Evolutionary conservation across 2,329 filamentous ascomycete species (phyloP), one percentile per base, ranked within the genome.

Genomic region (Xylaria arbuscula): DNA sequence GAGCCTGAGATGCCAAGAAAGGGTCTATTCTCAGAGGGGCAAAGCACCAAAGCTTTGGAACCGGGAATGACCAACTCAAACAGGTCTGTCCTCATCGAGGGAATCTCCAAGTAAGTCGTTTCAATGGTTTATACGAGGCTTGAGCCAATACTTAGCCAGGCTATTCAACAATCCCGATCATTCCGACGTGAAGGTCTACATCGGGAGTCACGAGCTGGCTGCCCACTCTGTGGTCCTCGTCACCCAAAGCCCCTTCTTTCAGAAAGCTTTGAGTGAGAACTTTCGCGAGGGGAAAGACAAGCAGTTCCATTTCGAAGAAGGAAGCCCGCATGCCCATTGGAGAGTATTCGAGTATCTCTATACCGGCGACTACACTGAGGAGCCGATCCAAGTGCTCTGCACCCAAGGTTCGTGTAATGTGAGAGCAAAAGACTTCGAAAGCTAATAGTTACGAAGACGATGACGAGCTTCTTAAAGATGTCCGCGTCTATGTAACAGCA

Each of bases 271-370:
- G 28, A 62, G 40, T 19, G 40, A 38, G 13, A 63, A 34, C 13
- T 71, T 71, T 42, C 58, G 45, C 38, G 67, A 70, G 56, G 64
- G 67, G 5, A 57, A 69, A 36, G 13, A 45, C 17, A 71, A 69
- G 55, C 34, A 65, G 57, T 70, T 71, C 32, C 50, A 19, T 38
- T 71, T 70, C 36, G 57, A 64, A 47, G 64, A 28, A 28, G 28
- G 70, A 9, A 64, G 59, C 13, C 67, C 22, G 15, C 64, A 71
- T 64, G 64, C 69, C 32, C 59, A 71, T 32, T 71, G 67, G 67
- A 65, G 67, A 64, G 69, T 64, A 8, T 66, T 71, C 19, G 64
- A 71, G 24, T 70, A 71, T 47, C 48, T 70, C 53, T 71, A 71
- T 58, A 71, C 64, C 32, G 69, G 64, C 50, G 40, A 47, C 32